phyloP scores from a whole-genome alignment of 169 alveolate species.

The Plasmodium coatneyi region DNA sequence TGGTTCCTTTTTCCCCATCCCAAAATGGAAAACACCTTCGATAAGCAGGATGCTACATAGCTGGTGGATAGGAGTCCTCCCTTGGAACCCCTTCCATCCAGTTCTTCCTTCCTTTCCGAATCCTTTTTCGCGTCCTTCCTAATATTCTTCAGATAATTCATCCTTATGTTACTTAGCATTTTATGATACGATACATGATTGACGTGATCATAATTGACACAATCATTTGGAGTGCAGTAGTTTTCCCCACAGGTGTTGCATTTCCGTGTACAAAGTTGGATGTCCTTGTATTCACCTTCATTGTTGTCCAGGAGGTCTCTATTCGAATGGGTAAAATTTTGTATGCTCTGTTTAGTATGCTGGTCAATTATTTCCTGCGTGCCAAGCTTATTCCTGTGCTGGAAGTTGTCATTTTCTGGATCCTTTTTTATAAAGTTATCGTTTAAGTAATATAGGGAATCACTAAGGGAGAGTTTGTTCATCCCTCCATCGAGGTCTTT shows the following conservation, averaged over 20 bases:
- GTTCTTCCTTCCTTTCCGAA: constrained; percentile 10
- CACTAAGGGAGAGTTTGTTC: constrained; percentile 36
- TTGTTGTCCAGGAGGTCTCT: constrained; percentile 9
- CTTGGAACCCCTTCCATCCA: neutral
- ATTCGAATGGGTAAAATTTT: neutral
- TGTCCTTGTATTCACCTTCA: constrained; percentile 48
- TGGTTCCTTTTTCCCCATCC: neutral
- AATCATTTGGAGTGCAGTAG: constrained; percentile 45
- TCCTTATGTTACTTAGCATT: constrained; percentile 49
- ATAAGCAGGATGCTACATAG: neutral
- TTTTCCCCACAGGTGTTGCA: constrained; percentile 32
- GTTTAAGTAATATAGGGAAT: constrained; percentile 52
- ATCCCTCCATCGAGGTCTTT: constrained; percentile 33
- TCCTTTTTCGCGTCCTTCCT: constrained; percentile 30
- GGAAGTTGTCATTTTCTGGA: neutral
- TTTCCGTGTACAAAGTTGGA: constrained; percentile 17
- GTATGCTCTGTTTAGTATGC: constrained; percentile 1
- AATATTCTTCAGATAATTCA: constrained; percentile 40
- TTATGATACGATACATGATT: constrained; percentile 58
- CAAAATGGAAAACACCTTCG: constrained; percentile 4
- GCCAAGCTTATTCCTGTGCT: neutral
- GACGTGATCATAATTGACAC: constrained; percentile 48
- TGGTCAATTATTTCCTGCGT: neutral
- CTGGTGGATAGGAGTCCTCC: neutral
- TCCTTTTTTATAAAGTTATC: constrained; percentile 55